Percentiles rank a stretch among this genome's conserved stretches.
phyloP scores from a whole-genome alignment of 208 protist genomes.

The Leishmania turanica region DNA sequence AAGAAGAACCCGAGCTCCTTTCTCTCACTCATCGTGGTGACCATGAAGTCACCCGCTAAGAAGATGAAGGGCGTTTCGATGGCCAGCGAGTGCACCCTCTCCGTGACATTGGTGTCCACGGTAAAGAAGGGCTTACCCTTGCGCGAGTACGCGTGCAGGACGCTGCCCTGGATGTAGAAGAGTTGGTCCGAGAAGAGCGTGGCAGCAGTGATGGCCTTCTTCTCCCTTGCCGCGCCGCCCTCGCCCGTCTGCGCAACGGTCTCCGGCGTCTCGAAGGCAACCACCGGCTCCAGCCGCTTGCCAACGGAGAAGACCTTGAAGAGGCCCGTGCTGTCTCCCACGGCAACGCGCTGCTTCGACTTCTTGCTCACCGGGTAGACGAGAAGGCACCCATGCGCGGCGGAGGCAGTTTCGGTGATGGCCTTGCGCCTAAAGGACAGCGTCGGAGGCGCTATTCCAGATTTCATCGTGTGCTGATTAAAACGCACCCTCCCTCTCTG shows the following conservation, averaged over 20 bases:
- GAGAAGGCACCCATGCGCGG: constrained; percentile 62
- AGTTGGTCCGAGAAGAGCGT: constrained; percentile 80
- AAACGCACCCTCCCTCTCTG: not conserved
- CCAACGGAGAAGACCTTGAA: constrained; percentile 66
- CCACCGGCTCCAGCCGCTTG: constrained; percentile 46
- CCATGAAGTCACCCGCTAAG: constrained; percentile 82
- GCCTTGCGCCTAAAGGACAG: constrained; percentile 41
- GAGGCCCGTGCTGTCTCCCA: constrained; percentile 69
- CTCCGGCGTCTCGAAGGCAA: constrained; percentile 52
- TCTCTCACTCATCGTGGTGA: constrained; percentile 73
- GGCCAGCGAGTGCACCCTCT: constrained; percentile 62
- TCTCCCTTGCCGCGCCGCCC: constrained; percentile 14
- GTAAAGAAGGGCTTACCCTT: constrained; percentile 88
- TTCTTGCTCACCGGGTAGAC: constrained; percentile 79
- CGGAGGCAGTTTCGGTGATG: constrained; percentile 40
- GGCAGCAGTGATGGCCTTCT: constrained; percentile 54
- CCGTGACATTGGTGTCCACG: constrained; percentile 85
- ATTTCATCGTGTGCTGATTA: constrained; percentile 1
- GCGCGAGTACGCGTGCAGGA: constrained; percentile 75
- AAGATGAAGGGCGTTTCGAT: constrained; percentile 87
- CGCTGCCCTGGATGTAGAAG: constrained; percentile 77
- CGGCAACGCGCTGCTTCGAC: constrained; percentile 67
- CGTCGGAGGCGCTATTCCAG: not conserved
- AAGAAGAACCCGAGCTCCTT: constrained; percentile 89
- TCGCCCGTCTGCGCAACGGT: constrained; percentile 23